Evolutionary conservation across 139 green algal species (phyloP), one percentile per base, ranked within the genome.

Genomic region (Auxenochlorella protothecoides): DNA sequence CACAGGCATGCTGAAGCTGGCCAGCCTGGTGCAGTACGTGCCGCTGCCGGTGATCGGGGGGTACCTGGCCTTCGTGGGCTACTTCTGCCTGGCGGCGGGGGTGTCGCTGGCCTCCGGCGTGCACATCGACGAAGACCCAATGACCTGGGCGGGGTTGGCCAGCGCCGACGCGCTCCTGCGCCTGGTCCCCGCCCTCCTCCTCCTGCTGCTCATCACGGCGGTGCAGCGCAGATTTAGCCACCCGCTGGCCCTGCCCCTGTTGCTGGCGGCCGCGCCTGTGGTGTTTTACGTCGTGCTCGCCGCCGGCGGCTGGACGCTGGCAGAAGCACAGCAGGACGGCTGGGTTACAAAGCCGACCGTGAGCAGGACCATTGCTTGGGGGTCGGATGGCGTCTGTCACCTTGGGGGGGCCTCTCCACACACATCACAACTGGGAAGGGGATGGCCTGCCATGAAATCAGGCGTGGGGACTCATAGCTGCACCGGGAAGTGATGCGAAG

Each of bases 21-120:
- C 89, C 0, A 79, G 79, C 10, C 68, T 93, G 59, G 85, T 93
- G 44, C 87, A 92, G 77, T 92, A 92, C 71, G 79, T 93, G 9
- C 90, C 90, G 9, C 77, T 94, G 69, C 85, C 88, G 0, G 83
- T 91, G 52, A 81, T 94, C 13, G 89, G 87, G 2, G 86, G 85
- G 5, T 78, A 84, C 68, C 62, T 79, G 56, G 73, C 63, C n/a
- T 80, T 80, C 66, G 79, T 84, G 16, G 85, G 86, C 55, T 90
- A 85, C 71, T 92, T 92, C 72, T 91, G 85, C 66, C 67, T 90
- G 3, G 82, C 83, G 8, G 81, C 82, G 2, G 68, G 71, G 52
- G 53, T 75, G 15, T 68, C 59, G 65, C 59, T 79, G 27, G 56
- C 69, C 53, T 51, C 60, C 2, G 69, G 74, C 6, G 56, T 74